phyloP scores from a whole-genome alignment of 139 green algal genomes.

The Mesotaenium endlicherianum region DNA sequence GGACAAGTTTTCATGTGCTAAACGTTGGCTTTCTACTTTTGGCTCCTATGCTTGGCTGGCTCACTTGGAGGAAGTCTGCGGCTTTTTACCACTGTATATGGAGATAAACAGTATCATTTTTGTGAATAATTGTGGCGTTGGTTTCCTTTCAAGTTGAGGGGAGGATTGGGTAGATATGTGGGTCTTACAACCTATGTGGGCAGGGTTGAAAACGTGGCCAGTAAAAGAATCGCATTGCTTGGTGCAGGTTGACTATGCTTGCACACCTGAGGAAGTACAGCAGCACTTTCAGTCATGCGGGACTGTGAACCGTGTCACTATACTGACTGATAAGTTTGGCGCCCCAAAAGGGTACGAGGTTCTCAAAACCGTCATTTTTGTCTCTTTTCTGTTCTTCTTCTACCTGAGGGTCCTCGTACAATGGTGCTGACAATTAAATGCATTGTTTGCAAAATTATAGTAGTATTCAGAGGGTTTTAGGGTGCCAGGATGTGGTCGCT shows the following conservation, averaged over 20 bases:
- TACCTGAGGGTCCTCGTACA: neutral
- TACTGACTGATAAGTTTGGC: conserved; percentile 91
- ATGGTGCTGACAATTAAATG: neutral
- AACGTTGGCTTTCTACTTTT: too few relatives aligned
- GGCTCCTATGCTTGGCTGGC: too few relatives aligned
- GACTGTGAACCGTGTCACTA: conserved; percentile 97
- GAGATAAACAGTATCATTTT: neutral
- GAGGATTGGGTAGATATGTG: too few relatives aligned
- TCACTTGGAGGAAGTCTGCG: too few relatives aligned
- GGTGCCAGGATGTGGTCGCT: neutral
- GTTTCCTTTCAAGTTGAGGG: conserved; percentile 8
- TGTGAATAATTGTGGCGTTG: neutral
- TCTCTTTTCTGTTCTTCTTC: neutral
- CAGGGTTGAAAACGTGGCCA: neutral
- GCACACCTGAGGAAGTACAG: conserved; percentile 94
- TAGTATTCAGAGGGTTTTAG: neutral
- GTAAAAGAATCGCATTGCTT: neutral
- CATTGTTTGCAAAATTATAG: neutral
- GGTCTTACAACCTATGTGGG: too few relatives aligned
- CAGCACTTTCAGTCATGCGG: conserved; percentile 86
- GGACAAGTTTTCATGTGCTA: too few relatives aligned
- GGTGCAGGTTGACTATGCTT: conserved; percentile 77
- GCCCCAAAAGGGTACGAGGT: conserved; percentile 76
- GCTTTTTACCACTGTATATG: too few relatives aligned
- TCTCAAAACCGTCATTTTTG: neutral